Evolutionary conservation across 140 eudicot genomes (phyloP).

Genomic region (Oenanthe javanica): DNA sequence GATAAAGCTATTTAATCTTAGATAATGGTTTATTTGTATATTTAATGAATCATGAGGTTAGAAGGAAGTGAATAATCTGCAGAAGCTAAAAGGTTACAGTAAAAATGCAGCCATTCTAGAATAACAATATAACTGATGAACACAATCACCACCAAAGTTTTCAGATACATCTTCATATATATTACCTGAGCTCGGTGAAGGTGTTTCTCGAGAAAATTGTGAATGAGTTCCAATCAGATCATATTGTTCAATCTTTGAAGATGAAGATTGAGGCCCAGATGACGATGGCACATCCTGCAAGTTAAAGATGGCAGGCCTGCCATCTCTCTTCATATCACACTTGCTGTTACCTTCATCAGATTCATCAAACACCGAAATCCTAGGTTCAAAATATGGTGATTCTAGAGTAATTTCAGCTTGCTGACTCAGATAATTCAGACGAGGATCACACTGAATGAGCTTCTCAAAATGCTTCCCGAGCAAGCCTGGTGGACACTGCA

Average conservation of each 20-base stretch:
- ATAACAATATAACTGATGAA: background rate
- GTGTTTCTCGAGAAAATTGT: conserved; percentile 44
- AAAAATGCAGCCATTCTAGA: background rate
- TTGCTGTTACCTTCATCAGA: conserved; percentile 19
- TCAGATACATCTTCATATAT: background rate
- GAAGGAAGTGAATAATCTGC: background rate
- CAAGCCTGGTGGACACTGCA: conserved; percentile 74
- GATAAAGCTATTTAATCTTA: too few relatives aligned
- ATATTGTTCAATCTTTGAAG: conserved; percentile 27
- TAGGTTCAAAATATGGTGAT: conserved; percentile 71
- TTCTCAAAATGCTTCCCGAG: conserved; percentile 82
- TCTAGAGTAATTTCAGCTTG: conserved; percentile 54
- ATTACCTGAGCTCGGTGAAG: conserved; percentile 87
- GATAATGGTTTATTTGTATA: background rate
- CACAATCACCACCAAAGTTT: background rate
- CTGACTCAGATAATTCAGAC: conserved; percentile 69
- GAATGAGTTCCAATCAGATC: conserved; percentile 38
- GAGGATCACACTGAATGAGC: conserved; percentile 87
- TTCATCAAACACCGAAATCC: conserved; percentile 52
- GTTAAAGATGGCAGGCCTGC: conserved; percentile 46
- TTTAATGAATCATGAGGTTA: background rate
- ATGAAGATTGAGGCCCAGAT: conserved; percentile 66
- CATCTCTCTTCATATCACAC: conserved; percentile 43
- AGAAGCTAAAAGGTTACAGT: background rate
- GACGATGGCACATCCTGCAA: conserved; percentile 49